phyloP scores from a whole-genome alignment of 2,329 filamentous ascomycete genomes.

The Aspergillus calidoustus region DNA sequence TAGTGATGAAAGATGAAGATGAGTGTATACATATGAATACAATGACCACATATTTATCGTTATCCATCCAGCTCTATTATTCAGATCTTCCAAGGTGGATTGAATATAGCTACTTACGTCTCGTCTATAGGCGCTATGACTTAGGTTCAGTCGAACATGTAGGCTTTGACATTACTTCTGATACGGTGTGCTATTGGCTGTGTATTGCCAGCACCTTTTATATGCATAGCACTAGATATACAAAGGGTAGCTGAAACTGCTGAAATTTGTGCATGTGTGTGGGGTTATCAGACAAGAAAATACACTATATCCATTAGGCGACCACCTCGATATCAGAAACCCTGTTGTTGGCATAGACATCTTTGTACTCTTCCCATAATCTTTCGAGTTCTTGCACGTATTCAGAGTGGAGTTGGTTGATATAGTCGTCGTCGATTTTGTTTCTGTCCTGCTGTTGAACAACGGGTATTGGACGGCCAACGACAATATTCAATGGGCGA shows the following conservation, averaged over 20 bases:
- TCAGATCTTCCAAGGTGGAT: background rate
- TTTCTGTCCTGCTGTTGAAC: constrained; percentile 58
- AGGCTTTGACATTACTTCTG: too few relatives aligned
- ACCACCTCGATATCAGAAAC: constrained; percentile 51
- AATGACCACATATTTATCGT: background rate
- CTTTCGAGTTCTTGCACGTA: constrained; percentile 69
- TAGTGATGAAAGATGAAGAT: constrained; percentile 9
- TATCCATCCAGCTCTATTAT: background rate
- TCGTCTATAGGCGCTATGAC: too few relatives aligned
- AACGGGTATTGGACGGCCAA: constrained; percentile 79
- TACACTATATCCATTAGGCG: constrained; percentile 29
- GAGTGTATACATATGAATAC: constrained; percentile 10
- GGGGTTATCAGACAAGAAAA: background rate
- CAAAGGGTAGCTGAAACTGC: too few relatives aligned
- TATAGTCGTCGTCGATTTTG: constrained; percentile 72
- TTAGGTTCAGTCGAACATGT: too few relatives aligned
- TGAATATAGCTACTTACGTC: background rate
- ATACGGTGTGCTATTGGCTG: too few relatives aligned
- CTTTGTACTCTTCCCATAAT: constrained; percentile 53
- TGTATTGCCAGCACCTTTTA: too few relatives aligned
- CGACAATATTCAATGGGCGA: constrained; percentile 83
- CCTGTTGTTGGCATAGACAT: constrained; percentile 50
- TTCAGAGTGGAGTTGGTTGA: constrained; percentile 76
- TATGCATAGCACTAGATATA: too few relatives aligned
- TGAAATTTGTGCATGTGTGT: too few relatives aligned